Base-by-base conservation (phyloP, 2,329 filamentous ascomycete genomes). In the Ciborinia camelliae region DNA sequence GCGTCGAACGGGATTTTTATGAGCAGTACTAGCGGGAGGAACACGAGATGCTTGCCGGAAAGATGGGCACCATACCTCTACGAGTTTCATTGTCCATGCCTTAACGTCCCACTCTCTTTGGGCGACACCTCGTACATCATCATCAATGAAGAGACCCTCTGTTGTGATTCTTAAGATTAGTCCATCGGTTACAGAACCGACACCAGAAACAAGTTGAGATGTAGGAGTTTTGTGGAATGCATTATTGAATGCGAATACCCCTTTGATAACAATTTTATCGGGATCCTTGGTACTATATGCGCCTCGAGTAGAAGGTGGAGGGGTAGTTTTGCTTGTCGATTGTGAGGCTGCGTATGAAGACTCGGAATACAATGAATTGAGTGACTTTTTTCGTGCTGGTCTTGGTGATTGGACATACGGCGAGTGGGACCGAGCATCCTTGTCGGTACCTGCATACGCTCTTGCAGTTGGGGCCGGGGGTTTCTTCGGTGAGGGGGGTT, bases 21-120 rank as follows among this genome's bases (percentile, higher is more conserved):
- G 70, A 28, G 68, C 54, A 58, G 66, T 57, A 48, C 68, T 63
- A 62, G 60, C 41, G 47, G 59, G 75, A 65, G 77, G 77, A 71
- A 74, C 71, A 69, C 58, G 58, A 30, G 63, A 52, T 66, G 80
- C 76, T 65, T 79, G 80, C 64, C 75, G 84, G 79, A 76, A 85
- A 76, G 88, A 85, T 74, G 87, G 86, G 75, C 89, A 92, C 86
- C 89, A 91, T 81, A 95, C 88, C 84, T 98, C 95, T 77, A 96
- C 87, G 69, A 90, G 81, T 79, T 96, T 97, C 78, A 99, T 85
- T 51, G 92, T 97, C 95, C 95, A 98, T 32, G 94, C 93, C 78
- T 98, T 98, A 74, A 98, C 87, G 76, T 99, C 95, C 95, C 95
- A 99, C 79, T 99, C 95, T 66, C 95, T 87, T 78, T 98, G 92